These are phyloP conservation scores for Penicillium lividum DNA, from an alignment of 495 filamentous ascomycete genomes.

Conservation along the genomic window DNA sequence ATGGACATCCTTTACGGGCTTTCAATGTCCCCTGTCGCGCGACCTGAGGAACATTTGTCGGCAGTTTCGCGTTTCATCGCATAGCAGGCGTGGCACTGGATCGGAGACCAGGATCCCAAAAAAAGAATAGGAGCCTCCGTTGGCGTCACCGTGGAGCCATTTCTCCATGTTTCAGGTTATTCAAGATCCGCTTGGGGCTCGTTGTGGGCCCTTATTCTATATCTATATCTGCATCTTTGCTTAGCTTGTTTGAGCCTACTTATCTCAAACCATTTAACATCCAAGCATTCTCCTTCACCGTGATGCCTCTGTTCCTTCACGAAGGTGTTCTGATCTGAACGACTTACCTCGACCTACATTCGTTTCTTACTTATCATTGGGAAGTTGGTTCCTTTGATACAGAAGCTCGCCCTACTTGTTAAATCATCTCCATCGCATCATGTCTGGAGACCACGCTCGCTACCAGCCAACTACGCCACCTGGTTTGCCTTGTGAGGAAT, in stretches of 20 bases:
- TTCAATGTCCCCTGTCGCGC: slow-evolving; percentile 32
- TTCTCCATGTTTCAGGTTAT: slow-evolving; percentile 49
- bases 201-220: slow-evolving; percentile 21
- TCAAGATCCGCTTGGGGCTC: slow-evolving; percentile 29
- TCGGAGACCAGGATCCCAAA: slow-evolving; percentile 35
- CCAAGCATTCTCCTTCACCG: slow-evolving; percentile 35
- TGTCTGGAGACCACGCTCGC: slow-evolving; percentile 48
- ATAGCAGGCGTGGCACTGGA: slow-evolving; percentile 21
- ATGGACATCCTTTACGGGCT: slow-evolving; percentile 15
- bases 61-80: slow-evolving; percentile 40
- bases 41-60: slow-evolving; percentile 29
- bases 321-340: slow-evolving; percentile 13
- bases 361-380: slow-evolving; percentile 10
- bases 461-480: slow-evolving; percentile 53
- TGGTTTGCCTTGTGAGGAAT: slow-evolving; percentile 33
- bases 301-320: slow-evolving; percentile 20
- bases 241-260: slow-evolving; percentile 26
- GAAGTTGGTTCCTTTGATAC: slow-evolving; percentile 1
- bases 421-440: slow-evolving; percentile 24
- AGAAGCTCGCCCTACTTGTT: background rate
- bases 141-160: slow-evolving; percentile 39
- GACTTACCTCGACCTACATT: slow-evolving; percentile 8
- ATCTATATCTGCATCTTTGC: slow-evolving; percentile 28
- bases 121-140: slow-evolving; percentile 31
- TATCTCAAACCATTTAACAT: slow-evolving; percentile 43